Conservation (phyloP, 495 filamentous ascomycete genomes). For the Beverwykella pulmonaria region DNA sequence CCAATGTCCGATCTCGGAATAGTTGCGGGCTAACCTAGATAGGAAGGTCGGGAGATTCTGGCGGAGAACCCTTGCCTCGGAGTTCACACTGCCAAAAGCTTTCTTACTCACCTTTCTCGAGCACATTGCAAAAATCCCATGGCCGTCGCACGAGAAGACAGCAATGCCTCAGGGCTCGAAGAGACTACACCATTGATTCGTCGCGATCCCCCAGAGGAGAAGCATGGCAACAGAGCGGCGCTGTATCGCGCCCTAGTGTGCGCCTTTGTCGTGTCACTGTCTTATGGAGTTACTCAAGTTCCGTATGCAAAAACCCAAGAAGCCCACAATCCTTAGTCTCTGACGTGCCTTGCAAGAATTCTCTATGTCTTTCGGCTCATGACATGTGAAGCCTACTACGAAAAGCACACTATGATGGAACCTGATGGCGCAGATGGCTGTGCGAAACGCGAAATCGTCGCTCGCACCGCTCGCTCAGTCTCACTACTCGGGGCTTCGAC, state of each 20-base stretch:
- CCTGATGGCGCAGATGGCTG: conserved; percentile 49
- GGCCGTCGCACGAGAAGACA: no score
- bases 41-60: no score
- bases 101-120: no score
- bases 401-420: conserved; percentile 46
- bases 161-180: no score
- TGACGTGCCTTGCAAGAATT: conserved; percentile 45
- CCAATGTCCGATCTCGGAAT: no score
- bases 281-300: conserved; percentile 62
- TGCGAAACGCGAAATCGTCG: conserved; percentile 53
- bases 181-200: neutral
- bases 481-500: conserved; percentile 55
- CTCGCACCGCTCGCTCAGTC: conserved; percentile 57
- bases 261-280: conserved; percentile 58
- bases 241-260: conserved; percentile 48
- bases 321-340: neutral
- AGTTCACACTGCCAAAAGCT: no score
- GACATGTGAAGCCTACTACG: conserved; percentile 62
- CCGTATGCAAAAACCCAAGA: conserved; percentile 51
- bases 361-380: conserved; percentile 62
- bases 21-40: no score
- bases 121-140: no score
- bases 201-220: neutral
- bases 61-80: no score
- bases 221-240: conserved; percentile 24